Percentiles rank a stretch among this genome's conserved stretches.
These are phyloP conservation scores for Gynochthodes officinalis DNA, from an alignment of 257 asterid species.

Conservation along the genomic window DNA sequence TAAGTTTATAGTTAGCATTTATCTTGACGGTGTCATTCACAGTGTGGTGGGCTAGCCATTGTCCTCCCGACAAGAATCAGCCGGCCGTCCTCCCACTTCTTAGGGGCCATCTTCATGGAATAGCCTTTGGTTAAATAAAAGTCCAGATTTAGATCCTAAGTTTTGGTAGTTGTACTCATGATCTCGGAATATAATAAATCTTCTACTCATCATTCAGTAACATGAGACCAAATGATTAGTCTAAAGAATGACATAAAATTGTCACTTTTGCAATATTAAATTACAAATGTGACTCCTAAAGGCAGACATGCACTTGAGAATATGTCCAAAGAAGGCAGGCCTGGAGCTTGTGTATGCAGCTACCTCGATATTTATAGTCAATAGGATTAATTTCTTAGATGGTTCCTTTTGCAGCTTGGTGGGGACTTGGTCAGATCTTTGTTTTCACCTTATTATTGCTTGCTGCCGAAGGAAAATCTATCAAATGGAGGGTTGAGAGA, in stretches of 20 bases:
- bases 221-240: constrained; percentile 65
- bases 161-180: constrained; percentile 32
- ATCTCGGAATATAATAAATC: constrained; percentile 27
- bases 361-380: constrained; percentile 13
- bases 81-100: constrained; percentile 55
- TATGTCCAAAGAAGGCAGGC: constrained; percentile 7
- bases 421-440: constrained; percentile 1
- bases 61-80: constrained; percentile 48
- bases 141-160: constrained; percentile 46
- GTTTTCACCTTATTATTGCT: constrained; percentile 4
- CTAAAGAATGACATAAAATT: constrained; percentile 29
- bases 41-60: constrained; percentile 40
- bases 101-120: constrained; percentile 41
- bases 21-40: constrained; percentile 24
- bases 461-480: constrained; percentile 17
- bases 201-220: constrained; percentile 67
- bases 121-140: constrained; percentile 38
- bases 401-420: constrained; percentile 22
- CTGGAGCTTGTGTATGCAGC: constrained; percentile 15
- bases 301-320: constrained; percentile 41
- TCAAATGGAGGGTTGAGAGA: constrained; percentile 8
- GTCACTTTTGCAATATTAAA: constrained; percentile 20
- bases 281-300: constrained; percentile 36
- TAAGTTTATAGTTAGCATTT: constrained; percentile 10
- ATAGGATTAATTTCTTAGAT: not conserved